Evolutionary conservation across 1,284 basidiomycete genomes (phyloP).

Genomic region (Anthracocystis panici-leucophaei): DNA sequence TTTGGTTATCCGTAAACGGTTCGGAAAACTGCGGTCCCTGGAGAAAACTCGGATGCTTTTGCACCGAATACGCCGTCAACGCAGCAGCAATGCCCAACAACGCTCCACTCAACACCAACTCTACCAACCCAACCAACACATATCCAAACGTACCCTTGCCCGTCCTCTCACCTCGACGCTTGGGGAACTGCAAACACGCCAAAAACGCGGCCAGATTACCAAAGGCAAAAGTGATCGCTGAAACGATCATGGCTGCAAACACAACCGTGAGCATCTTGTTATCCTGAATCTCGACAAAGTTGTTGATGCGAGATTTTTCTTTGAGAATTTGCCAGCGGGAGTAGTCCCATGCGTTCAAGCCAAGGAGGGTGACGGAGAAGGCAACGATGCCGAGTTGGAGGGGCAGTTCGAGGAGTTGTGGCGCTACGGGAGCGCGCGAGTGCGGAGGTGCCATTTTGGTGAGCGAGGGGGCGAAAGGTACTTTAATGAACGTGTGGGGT

Average conservation of each 20-base stretch:
- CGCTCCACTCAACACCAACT: constrained; percentile 48
- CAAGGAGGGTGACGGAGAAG: constrained; percentile 55
- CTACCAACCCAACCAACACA: constrained; percentile 48
- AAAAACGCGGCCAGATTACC: constrained; percentile 44
- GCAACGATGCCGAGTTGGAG: constrained; percentile 53
- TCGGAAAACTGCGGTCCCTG: constrained; percentile 36
- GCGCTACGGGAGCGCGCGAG: constrained; percentile 42
- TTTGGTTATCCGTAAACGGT: constrained; percentile 44
- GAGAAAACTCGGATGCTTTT: constrained; percentile 37
- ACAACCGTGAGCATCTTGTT: constrained; percentile 54
- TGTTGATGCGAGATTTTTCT: constrained; percentile 30
- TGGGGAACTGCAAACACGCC: constrained; percentile 54
- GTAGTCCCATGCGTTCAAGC: constrained; percentile 50
- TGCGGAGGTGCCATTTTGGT: constrained; percentile 37
- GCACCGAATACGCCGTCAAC: constrained; percentile 50
- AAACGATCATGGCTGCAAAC: constrained; percentile 46
- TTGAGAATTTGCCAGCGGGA: constrained; percentile 35
- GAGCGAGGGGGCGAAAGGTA: too few relatives aligned
- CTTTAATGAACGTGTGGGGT: not conserved
- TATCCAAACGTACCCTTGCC: constrained; percentile 60
- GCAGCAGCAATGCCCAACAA: constrained; percentile 50
- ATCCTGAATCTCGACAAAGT: constrained; percentile 48
- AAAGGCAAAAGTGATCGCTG: constrained; percentile 51
- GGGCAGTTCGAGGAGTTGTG: constrained; percentile 56
- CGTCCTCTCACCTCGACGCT: constrained; percentile 52